These are phyloP conservation scores for Monilinia laxa DNA, from an alignment of 2,329 filamentous ascomycete genomes.

Conservation along the genomic window DNA sequence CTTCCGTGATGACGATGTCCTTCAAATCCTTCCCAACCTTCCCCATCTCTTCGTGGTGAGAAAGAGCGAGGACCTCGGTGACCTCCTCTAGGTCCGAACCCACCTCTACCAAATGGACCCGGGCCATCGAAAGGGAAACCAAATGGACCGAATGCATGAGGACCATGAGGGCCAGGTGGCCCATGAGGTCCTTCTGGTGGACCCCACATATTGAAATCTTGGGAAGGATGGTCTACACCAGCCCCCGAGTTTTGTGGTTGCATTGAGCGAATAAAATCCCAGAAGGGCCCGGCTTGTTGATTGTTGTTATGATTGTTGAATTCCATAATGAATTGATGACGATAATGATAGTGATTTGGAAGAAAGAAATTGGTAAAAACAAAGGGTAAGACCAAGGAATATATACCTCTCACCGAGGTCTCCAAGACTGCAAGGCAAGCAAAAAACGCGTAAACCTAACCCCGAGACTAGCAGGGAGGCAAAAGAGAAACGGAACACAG, in stretches of 20 bases:
- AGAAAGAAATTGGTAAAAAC: background rate
- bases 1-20: constrained; percentile 43
- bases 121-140: constrained; percentile 21
- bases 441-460: constrained; percentile 11
- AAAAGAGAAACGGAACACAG: constrained; percentile 10
- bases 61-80: constrained; percentile 29
- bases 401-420: constrained; percentile 15
- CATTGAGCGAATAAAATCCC: constrained; percentile 37
- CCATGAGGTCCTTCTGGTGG: constrained; percentile 17
- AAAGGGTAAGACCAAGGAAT: background rate
- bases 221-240: constrained; percentile 36
- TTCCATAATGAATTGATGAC: constrained; percentile 34
- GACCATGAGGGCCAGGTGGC: background rate
- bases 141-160: constrained; percentile 2
- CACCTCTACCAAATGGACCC: constrained; percentile 19
- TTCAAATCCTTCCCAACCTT: constrained; percentile 24
- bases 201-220: constrained; percentile 23
- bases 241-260: constrained; percentile 32
- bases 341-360: constrained; percentile 20
- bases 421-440: constrained; percentile 16
- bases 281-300: constrained; percentile 32
- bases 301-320: constrained; percentile 35
- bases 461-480: constrained; percentile 15
- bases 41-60: constrained; percentile 30
- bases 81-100: constrained; percentile 28